Base-by-base conservation (phyloP, 2,329 filamentous ascomycete species). In the Pestalotiopsis sp. region DNA sequence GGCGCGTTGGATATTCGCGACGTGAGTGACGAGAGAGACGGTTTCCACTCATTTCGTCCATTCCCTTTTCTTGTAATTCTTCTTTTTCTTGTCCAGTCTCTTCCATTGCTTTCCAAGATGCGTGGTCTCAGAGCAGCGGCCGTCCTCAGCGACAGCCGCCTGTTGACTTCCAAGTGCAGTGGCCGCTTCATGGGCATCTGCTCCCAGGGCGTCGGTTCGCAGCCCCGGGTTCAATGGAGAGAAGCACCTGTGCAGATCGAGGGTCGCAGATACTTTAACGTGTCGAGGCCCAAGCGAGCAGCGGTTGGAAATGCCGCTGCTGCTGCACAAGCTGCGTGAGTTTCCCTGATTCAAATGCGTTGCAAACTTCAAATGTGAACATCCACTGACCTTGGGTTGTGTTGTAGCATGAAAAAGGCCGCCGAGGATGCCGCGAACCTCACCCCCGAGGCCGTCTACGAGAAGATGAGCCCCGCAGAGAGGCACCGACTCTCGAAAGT, bases 391-490 rank as follows among this genome's bases (percentile, higher is more conserved):
- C 14, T 56, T 20, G 17, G 6, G 17, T 63, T 36, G 27, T 39
- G 36, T 1, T 27, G 68, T 68, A 84, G 82, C 39, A 78, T 89
- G 71, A 85, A 72, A 71, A 72, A 83, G 73, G 85, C 87, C 71
- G 85, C 87, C 7, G 85, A 88, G 72, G 84, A 88, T 65, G 85
- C 86, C 68, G 82, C 85, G 49, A 81, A 80, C 71, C 82, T 89
- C 71, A 88, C 87, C 4, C 82, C 85, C 73, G 87, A 89, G 73
- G 83, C 83, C 69, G 86, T 97, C 71, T 91, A 94, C 66, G 90
- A 92, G 74, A 95, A 94, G 78, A 91, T 98, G 81, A 89, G 91
- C 74, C 90, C 93, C 39, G 88, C 91, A 70, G 96, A 99, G 83
- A 90, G 89, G 69, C 87, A 90, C 71, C 90, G 95, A 71, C 82